These are phyloP conservation scores for Pythium myriotylum DNA, from an alignment of 352 stramenopile species.

Conservation along the genomic window DNA sequence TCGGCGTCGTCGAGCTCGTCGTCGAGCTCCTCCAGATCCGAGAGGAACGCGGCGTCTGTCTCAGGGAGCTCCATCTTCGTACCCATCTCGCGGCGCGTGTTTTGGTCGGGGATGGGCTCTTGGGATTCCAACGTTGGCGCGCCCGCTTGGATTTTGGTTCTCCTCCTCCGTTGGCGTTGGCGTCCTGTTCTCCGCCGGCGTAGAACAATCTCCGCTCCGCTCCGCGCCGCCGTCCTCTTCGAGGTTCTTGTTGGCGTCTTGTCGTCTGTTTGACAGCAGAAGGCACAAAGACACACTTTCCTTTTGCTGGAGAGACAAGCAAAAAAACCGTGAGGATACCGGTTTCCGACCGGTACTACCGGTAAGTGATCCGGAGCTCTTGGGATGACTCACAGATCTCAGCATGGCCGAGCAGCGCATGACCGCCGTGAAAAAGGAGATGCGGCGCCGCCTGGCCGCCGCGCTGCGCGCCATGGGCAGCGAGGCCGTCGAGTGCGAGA, in stretches of 20 bases:
- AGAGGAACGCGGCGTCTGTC: slow-evolving; percentile 5
- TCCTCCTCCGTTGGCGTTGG: background rate
- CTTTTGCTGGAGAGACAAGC: background rate
- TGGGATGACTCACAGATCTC: slow-evolving; percentile 8
- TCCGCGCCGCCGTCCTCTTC: slow-evolving; percentile 1
- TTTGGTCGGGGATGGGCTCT: too few species aligned
- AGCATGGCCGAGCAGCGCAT: slow-evolving; percentile 8
- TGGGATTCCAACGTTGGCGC: too few species aligned
- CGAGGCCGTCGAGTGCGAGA: slow-evolving; percentile 55
- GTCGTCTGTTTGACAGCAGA: background rate
- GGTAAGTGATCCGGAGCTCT: background rate
- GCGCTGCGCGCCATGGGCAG: slow-evolving; percentile 43
- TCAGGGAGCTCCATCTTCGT: slow-evolving; percentile 6
- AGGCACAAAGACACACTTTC: background rate
- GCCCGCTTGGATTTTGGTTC: too few species aligned
- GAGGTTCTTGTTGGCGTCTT: background rate
- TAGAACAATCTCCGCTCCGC: background rate
- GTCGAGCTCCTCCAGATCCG: background rate
- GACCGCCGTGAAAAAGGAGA: slow-evolving; percentile 50
- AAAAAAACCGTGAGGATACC: background rate
- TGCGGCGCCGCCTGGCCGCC: slow-evolving; percentile 59
- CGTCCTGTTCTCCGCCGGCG: slow-evolving; percentile 4
- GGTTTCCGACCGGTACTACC: slow-evolving; percentile 6
- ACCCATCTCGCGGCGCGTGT: too few species aligned
- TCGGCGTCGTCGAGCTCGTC: background rate